phyloP scores from a whole-genome alignment of 768 basidiomycete genomes.

The Epithele typhae region DNA sequence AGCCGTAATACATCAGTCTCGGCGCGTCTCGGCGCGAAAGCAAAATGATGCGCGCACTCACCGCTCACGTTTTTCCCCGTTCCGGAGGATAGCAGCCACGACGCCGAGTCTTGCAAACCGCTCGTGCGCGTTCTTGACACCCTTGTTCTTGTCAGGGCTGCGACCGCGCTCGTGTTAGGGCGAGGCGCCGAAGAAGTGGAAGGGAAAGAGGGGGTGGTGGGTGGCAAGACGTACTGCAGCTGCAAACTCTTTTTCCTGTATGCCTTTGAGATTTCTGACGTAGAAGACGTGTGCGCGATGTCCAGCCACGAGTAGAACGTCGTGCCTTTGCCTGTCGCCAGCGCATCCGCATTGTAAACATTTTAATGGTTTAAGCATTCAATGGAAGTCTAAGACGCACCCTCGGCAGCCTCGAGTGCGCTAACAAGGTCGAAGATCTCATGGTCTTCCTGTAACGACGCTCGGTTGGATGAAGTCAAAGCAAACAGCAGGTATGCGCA shows the following conservation, averaged over 20 bases:
- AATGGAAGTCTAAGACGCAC: no score
- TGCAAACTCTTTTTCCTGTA: conserved; percentile 89
- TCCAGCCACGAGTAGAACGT: conserved; percentile 95
- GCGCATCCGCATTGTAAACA: no score
- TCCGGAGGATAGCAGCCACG: conserved; percentile 76
- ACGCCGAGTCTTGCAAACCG: conserved; percentile 91
- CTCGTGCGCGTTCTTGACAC: conserved; percentile 76
- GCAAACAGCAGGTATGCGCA: conserved; percentile 26
- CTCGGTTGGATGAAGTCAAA: no score
- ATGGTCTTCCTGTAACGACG: conserved; percentile 74
- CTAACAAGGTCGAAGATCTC: conserved; percentile 94
- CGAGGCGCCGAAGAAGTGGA: neutral
- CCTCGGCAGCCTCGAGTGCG: conserved; percentile 76
- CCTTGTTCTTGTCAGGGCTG: conserved; percentile 95
- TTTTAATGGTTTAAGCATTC: no score
- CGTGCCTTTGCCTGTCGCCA: conserved; percentile 75
- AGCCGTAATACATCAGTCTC: neutral
- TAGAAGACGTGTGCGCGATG: conserved; percentile 67
- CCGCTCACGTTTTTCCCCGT: conserved; percentile 71
- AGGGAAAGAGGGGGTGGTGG: neutral
- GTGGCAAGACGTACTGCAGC: conserved; percentile 58
- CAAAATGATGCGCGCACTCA: conserved; percentile 33
- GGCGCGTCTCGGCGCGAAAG: conserved; percentile 1
- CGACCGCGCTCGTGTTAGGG: neutral
- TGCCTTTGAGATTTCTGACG: conserved; percentile 78